Percentiles rank a stretch among this genome's conserved stretches.
phyloP scores from a whole-genome alignment of 1,139 yeast species.

The Sugiyamaella neomexicana region DNA sequence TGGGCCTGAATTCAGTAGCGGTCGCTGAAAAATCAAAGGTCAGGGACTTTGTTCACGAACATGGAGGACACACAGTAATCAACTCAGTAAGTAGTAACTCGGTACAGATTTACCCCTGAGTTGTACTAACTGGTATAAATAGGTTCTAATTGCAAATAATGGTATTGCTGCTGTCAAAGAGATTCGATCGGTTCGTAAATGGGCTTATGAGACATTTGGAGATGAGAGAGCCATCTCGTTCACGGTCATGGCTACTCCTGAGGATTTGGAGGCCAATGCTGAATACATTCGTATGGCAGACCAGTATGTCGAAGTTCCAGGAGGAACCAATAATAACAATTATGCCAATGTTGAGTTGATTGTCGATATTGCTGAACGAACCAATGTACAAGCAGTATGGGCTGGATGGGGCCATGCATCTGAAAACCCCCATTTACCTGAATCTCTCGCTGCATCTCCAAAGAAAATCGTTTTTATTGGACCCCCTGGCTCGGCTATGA shows the following conservation, averaged over 20 bases:
- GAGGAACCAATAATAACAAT: conserved; percentile 97
- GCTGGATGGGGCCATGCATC: conserved; percentile 99
- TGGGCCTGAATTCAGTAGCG: conserved; percentile 74
- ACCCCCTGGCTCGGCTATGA: conserved; percentile 98
- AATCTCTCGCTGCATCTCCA: conserved; percentile 85
- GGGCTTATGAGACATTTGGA: conserved; percentile 98
- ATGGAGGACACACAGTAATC: conserved; percentile 95
- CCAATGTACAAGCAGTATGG: conserved; percentile 98
- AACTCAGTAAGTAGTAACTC: conserved; percentile 47
- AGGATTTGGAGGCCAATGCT: conserved; percentile 93
- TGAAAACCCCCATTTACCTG: conserved; percentile 94
- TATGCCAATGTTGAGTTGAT: conserved; percentile 97
- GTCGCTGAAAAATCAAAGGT: conserved; percentile 73
- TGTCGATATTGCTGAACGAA: conserved; percentile 95
- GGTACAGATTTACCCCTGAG: conserved; percentile 6
- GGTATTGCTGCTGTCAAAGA: conserved; percentile 99
- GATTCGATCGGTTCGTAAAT: conserved; percentile 93
- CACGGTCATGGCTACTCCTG: conserved; percentile 99
- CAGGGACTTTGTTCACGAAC: conserved; percentile 78
- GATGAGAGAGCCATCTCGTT: conserved; percentile 91
- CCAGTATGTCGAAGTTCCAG: conserved; percentile 97
- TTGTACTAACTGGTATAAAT: background rate
- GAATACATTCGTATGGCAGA: conserved; percentile 99
- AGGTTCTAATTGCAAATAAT: conserved; percentile 88
- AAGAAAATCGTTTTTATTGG: conserved; percentile 90